Evolutionary conservation across 2,329 filamentous ascomycete genomes (phyloP).

Genomic region (Fusarium nematophilum): DNA sequence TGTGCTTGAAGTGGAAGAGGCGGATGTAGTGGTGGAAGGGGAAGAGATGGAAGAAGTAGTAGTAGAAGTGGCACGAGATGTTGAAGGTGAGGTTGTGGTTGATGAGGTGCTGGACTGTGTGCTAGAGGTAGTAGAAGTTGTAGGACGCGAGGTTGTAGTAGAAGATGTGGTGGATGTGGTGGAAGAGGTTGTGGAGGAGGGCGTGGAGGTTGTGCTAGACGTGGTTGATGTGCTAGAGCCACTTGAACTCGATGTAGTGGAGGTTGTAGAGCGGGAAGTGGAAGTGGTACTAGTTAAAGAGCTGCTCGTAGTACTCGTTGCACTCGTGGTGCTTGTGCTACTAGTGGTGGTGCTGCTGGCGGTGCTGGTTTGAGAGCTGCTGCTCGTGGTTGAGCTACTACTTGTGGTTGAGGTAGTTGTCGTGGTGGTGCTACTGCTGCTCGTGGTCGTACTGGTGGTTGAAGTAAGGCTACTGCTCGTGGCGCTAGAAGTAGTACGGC

Average conservation of each 20-base stretch:
- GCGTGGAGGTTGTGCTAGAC: too few relatives aligned
- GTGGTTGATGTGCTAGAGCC: not conserved
- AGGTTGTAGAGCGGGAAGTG: not conserved
- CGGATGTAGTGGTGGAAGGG: not conserved
- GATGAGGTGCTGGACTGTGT: not conserved
- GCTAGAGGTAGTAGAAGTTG: not conserved
- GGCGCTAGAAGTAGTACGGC: not conserved
- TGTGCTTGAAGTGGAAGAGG: too few relatives aligned
- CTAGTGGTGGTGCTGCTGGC: not conserved
- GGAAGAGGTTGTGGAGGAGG: not conserved
- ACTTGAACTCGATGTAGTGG: not conserved
- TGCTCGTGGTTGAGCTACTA: not conserved
- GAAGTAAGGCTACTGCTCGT: not conserved
- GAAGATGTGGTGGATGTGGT: not conserved
- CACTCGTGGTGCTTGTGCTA: not conserved
- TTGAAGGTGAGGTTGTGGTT: not conserved
- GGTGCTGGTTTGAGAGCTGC: not conserved
- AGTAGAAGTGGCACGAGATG: not conserved
- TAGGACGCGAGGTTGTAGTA: not conserved
- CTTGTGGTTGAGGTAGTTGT: not conserved
- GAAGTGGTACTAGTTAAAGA: not conserved
- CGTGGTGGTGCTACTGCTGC: not conserved
- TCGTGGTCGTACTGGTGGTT: not conserved
- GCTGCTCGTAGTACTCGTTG: not conserved
- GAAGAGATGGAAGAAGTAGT: not conserved